These are phyloP conservation scores for Candida coleopterorum DNA, from an alignment of 805 yeast species.

Conservation along the genomic window DNA sequence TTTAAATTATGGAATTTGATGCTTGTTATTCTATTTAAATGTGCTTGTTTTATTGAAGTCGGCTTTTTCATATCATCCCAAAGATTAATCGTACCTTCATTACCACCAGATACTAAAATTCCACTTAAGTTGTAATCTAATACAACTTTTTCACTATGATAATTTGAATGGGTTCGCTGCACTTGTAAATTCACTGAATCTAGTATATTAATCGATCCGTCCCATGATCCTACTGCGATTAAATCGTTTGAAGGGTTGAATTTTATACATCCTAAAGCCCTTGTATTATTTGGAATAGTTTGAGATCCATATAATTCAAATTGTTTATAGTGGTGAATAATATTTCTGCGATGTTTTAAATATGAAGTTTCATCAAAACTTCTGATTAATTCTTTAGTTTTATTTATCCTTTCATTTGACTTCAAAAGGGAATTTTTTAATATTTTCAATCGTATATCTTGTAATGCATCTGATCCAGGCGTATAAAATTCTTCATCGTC, in stretches of 20 bases:
- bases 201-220: constrained; percentile 61
- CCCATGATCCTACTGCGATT: constrained; percentile 79
- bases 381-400: constrained; percentile 24
- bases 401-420: constrained; percentile 39
- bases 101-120: constrained; percentile 32
- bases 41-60: constrained; percentile 21
- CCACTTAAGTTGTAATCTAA: constrained; percentile 54
- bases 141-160: constrained; percentile 63
- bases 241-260: constrained; percentile 33
- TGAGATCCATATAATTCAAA: constrained; percentile 63
- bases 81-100: constrained; percentile 30
- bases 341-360: constrained; percentile 43
- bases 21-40: constrained; percentile 52
- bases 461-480: constrained; percentile 59
- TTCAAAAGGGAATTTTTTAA: constrained; percentile 46
- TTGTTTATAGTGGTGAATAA: constrained; percentile 27
- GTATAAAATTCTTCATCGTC: constrained; percentile 81
- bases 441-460: constrained; percentile 47
- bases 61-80: constrained; percentile 25
- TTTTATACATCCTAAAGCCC: constrained; percentile 63
- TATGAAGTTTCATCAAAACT: constrained; percentile 35
- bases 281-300: constrained; percentile 47
- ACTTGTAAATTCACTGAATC: constrained; percentile 32
- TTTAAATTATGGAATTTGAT: constrained; percentile 59
- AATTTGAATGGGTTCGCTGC: constrained; percentile 23